Evolutionary conservation across 371 early-diverging fungal species (phyloP).

Genomic region (Polyrhizophydium stewartii): DNA sequence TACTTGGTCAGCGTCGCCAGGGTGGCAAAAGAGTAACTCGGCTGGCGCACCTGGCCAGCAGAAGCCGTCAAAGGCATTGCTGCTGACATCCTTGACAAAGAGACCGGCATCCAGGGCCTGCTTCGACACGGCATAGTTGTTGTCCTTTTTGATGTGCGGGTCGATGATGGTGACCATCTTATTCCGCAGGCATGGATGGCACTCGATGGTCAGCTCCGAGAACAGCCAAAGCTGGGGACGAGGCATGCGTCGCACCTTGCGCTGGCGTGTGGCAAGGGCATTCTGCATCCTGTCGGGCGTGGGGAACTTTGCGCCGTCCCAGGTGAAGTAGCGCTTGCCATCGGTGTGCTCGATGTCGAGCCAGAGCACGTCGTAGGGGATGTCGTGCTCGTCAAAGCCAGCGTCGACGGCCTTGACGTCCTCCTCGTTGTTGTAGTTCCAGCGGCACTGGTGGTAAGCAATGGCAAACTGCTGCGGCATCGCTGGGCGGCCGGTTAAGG

Average conservation of each 20-base stretch:
- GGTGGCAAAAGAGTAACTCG: too few relatives aligned
- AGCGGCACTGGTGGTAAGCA: constrained; percentile 91
- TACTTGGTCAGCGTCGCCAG: not conserved
- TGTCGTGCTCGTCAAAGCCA: constrained; percentile 76
- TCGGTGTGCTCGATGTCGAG: constrained; percentile 93
- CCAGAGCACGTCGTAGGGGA: constrained; percentile 94
- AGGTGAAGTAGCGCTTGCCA: constrained; percentile 86
- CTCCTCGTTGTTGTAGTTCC: constrained; percentile 85
- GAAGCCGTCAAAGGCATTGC: constrained; percentile 78
- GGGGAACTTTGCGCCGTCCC: constrained; percentile 85
- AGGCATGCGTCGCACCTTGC: constrained; percentile 55
- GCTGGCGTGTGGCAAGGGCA: constrained; percentile 60
- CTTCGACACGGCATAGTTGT: constrained; percentile 67
- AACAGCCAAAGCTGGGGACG: not conserved
- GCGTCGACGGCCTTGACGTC: constrained; percentile 79
- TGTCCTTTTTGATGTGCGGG: constrained; percentile 92
- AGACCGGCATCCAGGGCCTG: constrained; percentile 69
- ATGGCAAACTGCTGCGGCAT: constrained; percentile 89
- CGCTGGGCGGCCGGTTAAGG: constrained; percentile 74
- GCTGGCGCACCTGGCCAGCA: constrained; percentile 72
- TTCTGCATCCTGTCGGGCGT: constrained; percentile 84
- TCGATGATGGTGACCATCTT: constrained; percentile 94
- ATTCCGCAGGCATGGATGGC: constrained; percentile 8
- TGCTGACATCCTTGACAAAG: constrained; percentile 73
- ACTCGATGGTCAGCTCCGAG: not conserved